Evolutionary conservation across 306 rosid genomes (phyloP).

Genomic region (Pterocarpus macrocarpus): DNA sequence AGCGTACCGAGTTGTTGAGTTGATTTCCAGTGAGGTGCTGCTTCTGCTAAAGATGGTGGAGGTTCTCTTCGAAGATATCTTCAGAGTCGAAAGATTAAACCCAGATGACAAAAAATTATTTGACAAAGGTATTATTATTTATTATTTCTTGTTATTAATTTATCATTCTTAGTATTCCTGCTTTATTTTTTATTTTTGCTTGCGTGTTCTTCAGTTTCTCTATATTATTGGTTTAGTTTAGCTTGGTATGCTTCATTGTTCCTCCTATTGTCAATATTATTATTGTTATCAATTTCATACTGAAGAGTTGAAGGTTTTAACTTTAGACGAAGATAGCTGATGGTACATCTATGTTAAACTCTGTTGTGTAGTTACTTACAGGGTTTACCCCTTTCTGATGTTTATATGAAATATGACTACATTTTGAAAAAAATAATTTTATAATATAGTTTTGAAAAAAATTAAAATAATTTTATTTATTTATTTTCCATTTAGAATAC

Average conservation of each 20-base stretch:
- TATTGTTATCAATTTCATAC: not conserved
- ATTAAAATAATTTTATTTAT: too few species aligned
- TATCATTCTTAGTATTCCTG: not conserved
- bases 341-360: not conserved
- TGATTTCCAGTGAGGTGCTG: not conserved
- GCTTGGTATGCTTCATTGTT: not conserved
- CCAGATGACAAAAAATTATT: constrained; percentile 55
- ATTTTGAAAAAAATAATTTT: too few species aligned
- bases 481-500: too few species aligned
- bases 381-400: constrained; percentile 7
- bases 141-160: too few species aligned
- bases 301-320: not conserved
- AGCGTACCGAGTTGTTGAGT: not conserved
- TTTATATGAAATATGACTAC: too few species aligned
- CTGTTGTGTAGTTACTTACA: not conserved
- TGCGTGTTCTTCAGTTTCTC: not conserved
- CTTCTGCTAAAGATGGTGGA: constrained; percentile 63
- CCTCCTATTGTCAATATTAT: not conserved
- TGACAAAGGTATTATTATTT: constrained; percentile 66
- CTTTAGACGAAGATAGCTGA: constrained; percentile 3
- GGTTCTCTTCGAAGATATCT: constrained; percentile 85
- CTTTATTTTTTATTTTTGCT: not conserved
- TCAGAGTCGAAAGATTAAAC: constrained; percentile 65
- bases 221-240: not conserved
- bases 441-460: not conserved